phyloP scores from a whole-genome alignment of 164 flowering plant species.

The Taxillus chinensis region DNA sequence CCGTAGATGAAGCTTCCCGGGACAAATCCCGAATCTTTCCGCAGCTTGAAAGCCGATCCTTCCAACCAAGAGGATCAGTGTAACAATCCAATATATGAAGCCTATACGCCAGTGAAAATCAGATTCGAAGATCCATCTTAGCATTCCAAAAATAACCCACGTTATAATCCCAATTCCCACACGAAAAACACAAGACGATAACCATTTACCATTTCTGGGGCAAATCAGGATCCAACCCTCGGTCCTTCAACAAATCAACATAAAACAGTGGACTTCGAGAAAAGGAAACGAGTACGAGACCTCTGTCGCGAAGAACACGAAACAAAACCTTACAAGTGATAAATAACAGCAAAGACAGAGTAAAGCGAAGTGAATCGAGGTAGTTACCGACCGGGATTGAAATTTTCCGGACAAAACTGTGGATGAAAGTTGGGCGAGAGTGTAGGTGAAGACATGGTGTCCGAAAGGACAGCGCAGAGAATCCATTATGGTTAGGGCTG shows the following conservation, averaged over 20 bases:
- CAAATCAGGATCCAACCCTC: constrained; percentile 31
- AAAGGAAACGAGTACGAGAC: constrained; percentile 59
- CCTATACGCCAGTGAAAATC: constrained; percentile 27
- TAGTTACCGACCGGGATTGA: constrained; percentile 54
- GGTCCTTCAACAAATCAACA: constrained; percentile 37
- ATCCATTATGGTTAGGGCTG: constrained; percentile 76
- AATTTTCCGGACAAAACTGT: constrained; percentile 52
- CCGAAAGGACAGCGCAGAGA: constrained; percentile 44
- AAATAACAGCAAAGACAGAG: too few species aligned
- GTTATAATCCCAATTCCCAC: too few species aligned
- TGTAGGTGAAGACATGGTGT: constrained; percentile 41
- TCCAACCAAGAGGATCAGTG: constrained; percentile 95
- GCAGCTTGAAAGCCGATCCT: constrained; percentile 23
- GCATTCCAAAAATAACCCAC: too few species aligned
- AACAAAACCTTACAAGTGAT: background rate
- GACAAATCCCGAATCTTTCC: constrained; percentile 10
- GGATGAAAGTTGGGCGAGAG: constrained; percentile 43
- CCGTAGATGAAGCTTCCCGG: constrained; percentile 15
- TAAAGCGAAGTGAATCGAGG: too few species aligned
- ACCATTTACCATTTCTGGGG: constrained; percentile 32
- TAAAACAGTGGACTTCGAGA: constrained; percentile 60
- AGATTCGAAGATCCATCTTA: too few species aligned
- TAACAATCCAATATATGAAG: constrained; percentile 73
- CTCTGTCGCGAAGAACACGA: constrained; percentile 28
- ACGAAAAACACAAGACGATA: too few species aligned